These are phyloP conservation scores for Hippophae tibetana DNA, from an alignment of 306 rosid species.

Conservation along the genomic window DNA sequence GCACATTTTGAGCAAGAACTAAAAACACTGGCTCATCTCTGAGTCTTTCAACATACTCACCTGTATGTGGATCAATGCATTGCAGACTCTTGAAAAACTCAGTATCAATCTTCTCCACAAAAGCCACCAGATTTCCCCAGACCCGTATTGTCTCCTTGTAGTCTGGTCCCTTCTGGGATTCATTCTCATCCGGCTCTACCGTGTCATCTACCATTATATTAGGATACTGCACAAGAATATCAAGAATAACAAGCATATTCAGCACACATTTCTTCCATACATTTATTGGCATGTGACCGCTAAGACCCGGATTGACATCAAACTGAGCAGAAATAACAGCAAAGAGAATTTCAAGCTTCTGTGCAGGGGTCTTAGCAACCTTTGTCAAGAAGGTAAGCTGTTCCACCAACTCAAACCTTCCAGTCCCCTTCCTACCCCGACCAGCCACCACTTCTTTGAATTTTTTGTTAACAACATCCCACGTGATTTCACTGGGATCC, in stretches of 20 bases:
- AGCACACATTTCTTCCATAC: conserved; percentile 94
- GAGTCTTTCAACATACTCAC: conserved; percentile 92
- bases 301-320: conserved; percentile 86
- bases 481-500: conserved; percentile 67
- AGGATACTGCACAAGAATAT: conserved; percentile 62
- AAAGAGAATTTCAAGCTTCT: conserved; percentile 71
- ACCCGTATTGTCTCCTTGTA: conserved; percentile 60
- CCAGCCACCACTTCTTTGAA: conserved; percentile 81
- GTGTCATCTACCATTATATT: conserved; percentile 78
- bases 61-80: conserved; percentile 94
- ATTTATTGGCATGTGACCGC: conserved; percentile 84
- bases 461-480: conserved; percentile 74
- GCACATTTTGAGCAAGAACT: conserved; percentile 93
- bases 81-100: conserved; percentile 96
- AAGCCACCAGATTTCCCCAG: conserved; percentile 94
- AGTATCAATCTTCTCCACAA: conserved; percentile 64
- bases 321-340: conserved; percentile 76
- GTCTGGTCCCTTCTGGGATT: conserved; percentile 77
- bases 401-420: conserved; percentile 78
- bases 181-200: conserved; percentile 83
- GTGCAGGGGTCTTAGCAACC: conserved; percentile 88
- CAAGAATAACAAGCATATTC: conserved; percentile 76
- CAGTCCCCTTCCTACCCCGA: conserved; percentile 88
- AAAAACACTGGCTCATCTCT: conserved; percentile 72
- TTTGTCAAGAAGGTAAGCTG: conserved; percentile 68